Conservation (phyloP, 1,284 basidiomycete species). For the Paramarasmius palmivorus region DNA sequence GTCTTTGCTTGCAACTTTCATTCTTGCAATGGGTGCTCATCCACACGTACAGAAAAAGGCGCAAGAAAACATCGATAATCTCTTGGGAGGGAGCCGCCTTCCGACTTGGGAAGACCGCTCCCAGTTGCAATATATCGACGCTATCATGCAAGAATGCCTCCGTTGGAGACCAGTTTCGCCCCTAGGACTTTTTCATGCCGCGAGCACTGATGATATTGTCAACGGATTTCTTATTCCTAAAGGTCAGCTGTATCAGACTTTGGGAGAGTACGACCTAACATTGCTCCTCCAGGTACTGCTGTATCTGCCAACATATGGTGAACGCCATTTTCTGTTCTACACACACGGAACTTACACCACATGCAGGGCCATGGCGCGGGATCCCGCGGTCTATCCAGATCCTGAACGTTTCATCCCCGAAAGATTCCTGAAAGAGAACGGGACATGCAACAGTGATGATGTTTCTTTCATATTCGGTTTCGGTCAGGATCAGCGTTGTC, state of each 20-base stretch:
- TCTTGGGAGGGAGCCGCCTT: slow-evolving; percentile 28
- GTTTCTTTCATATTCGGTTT: slow-evolving; percentile 24
- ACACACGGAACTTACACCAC: neutral
- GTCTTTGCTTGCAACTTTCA: slow-evolving; percentile 20
- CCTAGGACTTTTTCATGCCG: slow-evolving; percentile 24
- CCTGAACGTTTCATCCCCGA: slow-evolving; percentile 31
- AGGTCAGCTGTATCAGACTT: slow-evolving; percentile 4
- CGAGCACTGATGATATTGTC: slow-evolving; percentile 13
- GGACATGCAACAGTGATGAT: slow-evolving; percentile 17
- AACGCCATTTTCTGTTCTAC: neutral
- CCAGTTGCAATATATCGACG: slow-evolving; percentile 32
- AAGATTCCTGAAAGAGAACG: slow-evolving; percentile 22
- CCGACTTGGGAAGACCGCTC: slow-evolving; percentile 32
- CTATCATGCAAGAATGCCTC: slow-evolving; percentile 31
- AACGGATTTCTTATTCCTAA: slow-evolving; percentile 25
- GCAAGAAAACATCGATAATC: slow-evolving; percentile 29
- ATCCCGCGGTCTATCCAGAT: slow-evolving; percentile 28
- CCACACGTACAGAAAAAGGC: slow-evolving; percentile 31
- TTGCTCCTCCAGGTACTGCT: slow-evolving; percentile 15
- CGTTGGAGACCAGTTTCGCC: slow-evolving; percentile 33
- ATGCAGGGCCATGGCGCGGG: slow-evolving; percentile 29
- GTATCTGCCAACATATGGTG: slow-evolving; percentile 23
- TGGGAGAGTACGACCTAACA: neutral
- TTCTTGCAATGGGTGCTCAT: slow-evolving; percentile 30
- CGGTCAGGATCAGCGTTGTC: slow-evolving; percentile 19